Evolutionary conservation across 2,329 filamentous ascomycete species (phyloP), one percentile per base, ranked within the genome.

Genomic region (Diplodia seriata): DNA sequence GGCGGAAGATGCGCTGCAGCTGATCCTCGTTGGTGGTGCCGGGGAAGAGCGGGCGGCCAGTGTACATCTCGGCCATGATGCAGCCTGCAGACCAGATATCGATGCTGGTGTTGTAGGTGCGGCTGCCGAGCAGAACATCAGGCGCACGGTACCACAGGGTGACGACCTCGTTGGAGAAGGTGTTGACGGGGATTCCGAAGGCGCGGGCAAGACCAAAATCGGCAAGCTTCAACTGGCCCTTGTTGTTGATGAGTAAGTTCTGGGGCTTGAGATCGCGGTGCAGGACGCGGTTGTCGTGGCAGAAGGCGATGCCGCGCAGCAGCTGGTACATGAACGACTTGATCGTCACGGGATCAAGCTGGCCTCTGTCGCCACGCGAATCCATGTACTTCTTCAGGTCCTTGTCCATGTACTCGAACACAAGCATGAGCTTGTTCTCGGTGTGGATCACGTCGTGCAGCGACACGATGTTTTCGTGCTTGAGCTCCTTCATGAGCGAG

Each of bases 1-100:
- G 90, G 69, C 95, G 89, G 86, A 99, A 99, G 79, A 99, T 99
- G 78, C 96, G 93, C 71, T 97, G 87, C 63, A 98, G 89, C 79
- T 99, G 95, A 77, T 99, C 95, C 80, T 99, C 95, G 78, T 99
- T 99, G 47, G 95, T 97, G 1, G 95, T 99, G 68, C 95, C 95
- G 0, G 95, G 95, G 82, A 99, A 99, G 7, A 99, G 86, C 0
- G 95, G 95, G 20, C 95, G 88, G 4, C 95, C 95, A 0, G 94
- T 97, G 80, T 96, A 98, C 93, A 99, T 97, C 81, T 99, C 95
- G 11, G 95, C 95, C 95, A 99, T 98, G 84, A 99, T 99, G 80
- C 95, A 99, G 68, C 95, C 95, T 7, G 95, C 95, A 7, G 93
- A 97, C 95, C 95, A 99, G 77, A 99, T 98, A 76, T 99, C 95